phyloP scores from a whole-genome alignment of 805 yeast species.

The Debaryomyces maramus region DNA sequence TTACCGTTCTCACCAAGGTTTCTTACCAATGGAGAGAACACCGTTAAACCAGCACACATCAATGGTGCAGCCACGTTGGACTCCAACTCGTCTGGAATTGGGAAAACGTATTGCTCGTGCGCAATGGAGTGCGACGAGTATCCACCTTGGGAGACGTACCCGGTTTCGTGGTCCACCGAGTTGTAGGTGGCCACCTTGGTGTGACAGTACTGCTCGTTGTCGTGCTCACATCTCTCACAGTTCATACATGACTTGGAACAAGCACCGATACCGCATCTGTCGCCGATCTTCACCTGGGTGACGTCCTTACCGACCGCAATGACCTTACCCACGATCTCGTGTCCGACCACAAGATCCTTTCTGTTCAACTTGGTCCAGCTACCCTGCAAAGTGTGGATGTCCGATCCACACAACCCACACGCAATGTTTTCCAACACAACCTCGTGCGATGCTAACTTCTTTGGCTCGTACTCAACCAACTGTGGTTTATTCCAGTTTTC shows the following conservation, averaged over 20 bases:
- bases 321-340: slow-evolving; percentile 64
- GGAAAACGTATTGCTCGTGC: slow-evolving; percentile 45
- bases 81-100: slow-evolving; percentile 48
- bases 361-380: slow-evolving; percentile 47
- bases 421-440: slow-evolving; percentile 56
- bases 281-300: slow-evolving; percentile 56
- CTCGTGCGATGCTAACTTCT: slow-evolving; percentile 33
- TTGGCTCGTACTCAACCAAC: slow-evolving; percentile 26
- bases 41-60: slow-evolving; percentile 59
- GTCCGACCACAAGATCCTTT: slow-evolving; percentile 52
- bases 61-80: slow-evolving; percentile 50
- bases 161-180: slow-evolving; percentile 32
- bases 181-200: slow-evolving; percentile 54
- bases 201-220: slow-evolving; percentile 50
- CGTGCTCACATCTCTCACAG: slow-evolving; percentile 53
- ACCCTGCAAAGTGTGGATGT: slow-evolving; percentile 51
- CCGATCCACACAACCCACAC: slow-evolving; percentile 69
- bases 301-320: slow-evolving; percentile 60
- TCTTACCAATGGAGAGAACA: slow-evolving; percentile 51
- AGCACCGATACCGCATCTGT: slow-evolving; percentile 82
- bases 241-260: slow-evolving; percentile 58
- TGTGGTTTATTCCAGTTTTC: slow-evolving; percentile 29
- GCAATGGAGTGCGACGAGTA: slow-evolving; percentile 49
- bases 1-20: slow-evolving; percentile 29
- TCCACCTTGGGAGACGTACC: slow-evolving; percentile 43